Percentiles rank a stretch among this genome's conserved stretches.
Conservation (phyloP, 352 stramenopile species). For the Globisporangium parvum region DNA sequence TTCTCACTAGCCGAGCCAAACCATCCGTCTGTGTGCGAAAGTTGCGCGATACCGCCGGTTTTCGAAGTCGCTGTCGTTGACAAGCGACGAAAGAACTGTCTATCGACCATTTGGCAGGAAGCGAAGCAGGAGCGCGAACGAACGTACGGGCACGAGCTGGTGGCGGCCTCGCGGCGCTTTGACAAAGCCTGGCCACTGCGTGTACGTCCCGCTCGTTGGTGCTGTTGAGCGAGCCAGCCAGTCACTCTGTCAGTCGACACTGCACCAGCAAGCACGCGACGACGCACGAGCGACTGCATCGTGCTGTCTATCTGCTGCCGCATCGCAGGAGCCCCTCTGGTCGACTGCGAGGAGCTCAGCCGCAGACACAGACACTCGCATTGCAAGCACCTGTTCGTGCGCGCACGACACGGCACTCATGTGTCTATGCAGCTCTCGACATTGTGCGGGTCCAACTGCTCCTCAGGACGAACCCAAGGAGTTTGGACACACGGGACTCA, state of each 20-base stretch:
- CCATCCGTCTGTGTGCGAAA: too few species aligned
- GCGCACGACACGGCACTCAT: neutral
- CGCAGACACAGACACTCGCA: neutral
- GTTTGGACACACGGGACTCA: constrained; percentile 7
- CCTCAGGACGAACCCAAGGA: neutral
- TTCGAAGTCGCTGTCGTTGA: too few species aligned
- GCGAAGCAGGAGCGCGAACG: too few species aligned
- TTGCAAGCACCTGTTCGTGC: neutral
- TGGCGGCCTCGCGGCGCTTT: neutral
- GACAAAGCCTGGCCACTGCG: constrained; percentile 1
- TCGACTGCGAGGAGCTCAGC: neutral
- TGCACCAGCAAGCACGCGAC: neutral
- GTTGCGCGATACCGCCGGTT: too few species aligned
- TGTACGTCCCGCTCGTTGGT: too few species aligned
- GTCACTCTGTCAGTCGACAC: neutral
- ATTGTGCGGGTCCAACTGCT: neutral
- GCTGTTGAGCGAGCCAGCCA: neutral
- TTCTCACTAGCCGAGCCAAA: too few species aligned
- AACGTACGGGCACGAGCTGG: too few species aligned
- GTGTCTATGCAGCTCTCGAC: neutral
- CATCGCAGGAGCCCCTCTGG: neutral
- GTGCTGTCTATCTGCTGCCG: too few species aligned
- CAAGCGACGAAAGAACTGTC: too few species aligned
- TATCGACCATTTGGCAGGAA: too few species aligned
- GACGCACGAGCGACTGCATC: too few species aligned